These are phyloP conservation scores for Petunia hybrid DNA, from an alignment of 305 asterid species.

Conservation along the genomic window DNA sequence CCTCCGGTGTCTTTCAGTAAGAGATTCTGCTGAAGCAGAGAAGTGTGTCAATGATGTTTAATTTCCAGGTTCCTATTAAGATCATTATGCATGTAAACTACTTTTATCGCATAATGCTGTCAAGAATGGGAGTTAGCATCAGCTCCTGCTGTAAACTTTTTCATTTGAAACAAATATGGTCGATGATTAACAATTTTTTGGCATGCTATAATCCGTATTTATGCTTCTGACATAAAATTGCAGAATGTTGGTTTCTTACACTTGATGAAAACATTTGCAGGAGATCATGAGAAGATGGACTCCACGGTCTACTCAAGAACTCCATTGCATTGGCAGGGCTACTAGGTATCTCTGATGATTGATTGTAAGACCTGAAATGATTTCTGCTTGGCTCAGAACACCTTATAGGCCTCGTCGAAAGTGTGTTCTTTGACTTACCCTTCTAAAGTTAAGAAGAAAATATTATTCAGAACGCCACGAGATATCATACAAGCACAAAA, in stretches of 20 bases:
- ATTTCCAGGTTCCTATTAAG: neutral
- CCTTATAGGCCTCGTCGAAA: conserved; percentile 37
- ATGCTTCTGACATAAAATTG: neutral
- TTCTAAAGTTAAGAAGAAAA: neutral
- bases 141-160: neutral
- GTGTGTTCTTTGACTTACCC: neutral
- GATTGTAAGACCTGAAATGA: conserved; percentile 35
- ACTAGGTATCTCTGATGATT: conserved; percentile 44
- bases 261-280: conserved; percentile 56
- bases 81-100: conserved; percentile 17
- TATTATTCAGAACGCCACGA: neutral
- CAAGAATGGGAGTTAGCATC: neutral
- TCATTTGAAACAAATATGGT: neutral
- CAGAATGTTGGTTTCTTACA: conserved; percentile 44
- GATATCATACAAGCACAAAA: conserved; percentile 9
- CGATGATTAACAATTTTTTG: neutral
- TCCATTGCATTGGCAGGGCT: conserved; percentile 58
- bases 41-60: neutral
- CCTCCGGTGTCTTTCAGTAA: conserved; percentile 32
- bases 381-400: conserved; percentile 35
- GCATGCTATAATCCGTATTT: neutral
- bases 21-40: conserved; percentile 42
- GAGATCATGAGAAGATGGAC: conserved; percentile 60
- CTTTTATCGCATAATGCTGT: neutral
- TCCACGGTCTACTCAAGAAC: conserved; percentile 63